A percentile compares a stretch with the other conserved stretches of the same genome.
Evolutionary conservation across 169 alveolate species (phyloP).

Genomic region (Prorocentrum cordatum): DNA sequence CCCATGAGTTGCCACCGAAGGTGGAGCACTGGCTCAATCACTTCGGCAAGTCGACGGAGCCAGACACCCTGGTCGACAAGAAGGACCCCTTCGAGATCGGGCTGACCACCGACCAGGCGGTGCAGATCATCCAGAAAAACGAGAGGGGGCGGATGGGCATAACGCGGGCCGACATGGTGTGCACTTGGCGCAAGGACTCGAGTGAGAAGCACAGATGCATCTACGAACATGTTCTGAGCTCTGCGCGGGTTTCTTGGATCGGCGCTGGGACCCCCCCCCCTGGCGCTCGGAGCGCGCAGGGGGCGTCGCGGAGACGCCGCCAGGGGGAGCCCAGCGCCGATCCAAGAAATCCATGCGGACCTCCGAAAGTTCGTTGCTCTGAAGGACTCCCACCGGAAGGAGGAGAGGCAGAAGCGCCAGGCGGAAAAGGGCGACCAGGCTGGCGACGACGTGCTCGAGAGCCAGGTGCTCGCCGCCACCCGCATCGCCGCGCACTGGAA

Average conservation of each 20-base stretch:
- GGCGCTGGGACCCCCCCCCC: no score
- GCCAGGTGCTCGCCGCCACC: slow-evolving; percentile 28
- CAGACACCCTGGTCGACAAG: slow-evolving; percentile 74
- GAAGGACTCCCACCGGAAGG: slow-evolving; percentile 21
- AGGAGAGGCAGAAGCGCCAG: not conserved
- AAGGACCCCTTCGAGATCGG: slow-evolving; percentile 75
- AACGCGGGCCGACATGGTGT: slow-evolving; percentile 73
- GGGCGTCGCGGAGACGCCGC: no score
- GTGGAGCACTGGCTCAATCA: no score
- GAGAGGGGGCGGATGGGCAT: slow-evolving; percentile 82
- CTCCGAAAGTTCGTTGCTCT: no score
- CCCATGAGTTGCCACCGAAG: no score
- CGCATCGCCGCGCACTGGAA: slow-evolving; percentile 69
- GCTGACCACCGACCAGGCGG: slow-evolving; percentile 74
- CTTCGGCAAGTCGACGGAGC: slow-evolving; percentile 76
- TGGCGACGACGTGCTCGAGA: slow-evolving; percentile 9
- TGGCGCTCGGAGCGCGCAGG: no score
- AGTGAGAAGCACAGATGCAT: slow-evolving; percentile 74
- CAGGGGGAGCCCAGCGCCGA: no score
- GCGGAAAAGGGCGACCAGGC: not conserved
- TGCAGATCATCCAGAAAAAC: slow-evolving; percentile 76
- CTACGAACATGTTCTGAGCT: no score
- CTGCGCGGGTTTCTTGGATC: no score
- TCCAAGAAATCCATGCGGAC: no score
- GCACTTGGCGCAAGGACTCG: slow-evolving; percentile 72